phyloP scores from a whole-genome alignment of 306 rosid genomes.

The Vicia villosa region DNA sequence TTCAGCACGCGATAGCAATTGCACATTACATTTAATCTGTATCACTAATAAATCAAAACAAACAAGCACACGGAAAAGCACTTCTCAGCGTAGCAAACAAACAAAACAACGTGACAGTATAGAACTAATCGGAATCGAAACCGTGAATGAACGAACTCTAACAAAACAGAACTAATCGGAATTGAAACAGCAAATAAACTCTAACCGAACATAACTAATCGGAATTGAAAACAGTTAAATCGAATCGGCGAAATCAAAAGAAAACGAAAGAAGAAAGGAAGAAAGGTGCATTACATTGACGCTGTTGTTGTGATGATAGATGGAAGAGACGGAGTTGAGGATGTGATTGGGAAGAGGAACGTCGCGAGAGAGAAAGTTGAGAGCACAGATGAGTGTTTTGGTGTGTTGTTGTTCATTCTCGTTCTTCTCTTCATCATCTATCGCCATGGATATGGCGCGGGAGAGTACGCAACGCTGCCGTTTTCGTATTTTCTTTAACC shows the following conservation, averaged over 20 bases:
- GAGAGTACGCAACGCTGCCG: slow-evolving; percentile 33
- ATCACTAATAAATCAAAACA: neutral
- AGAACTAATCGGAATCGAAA: neutral
- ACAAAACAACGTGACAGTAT: neutral
- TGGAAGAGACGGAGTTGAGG: slow-evolving; percentile 70
- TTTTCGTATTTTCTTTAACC: slow-evolving; percentile 27
- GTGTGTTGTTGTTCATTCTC: slow-evolving; percentile 3
- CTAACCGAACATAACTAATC: neutral
- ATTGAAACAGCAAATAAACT: neutral
- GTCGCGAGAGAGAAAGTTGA: slow-evolving; percentile 87
- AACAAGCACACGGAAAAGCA: neutral
- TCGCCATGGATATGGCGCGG: slow-evolving; percentile 81
- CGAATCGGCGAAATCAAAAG: neutral
- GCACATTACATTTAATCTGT: neutral
- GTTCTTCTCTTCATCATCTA: neutral
- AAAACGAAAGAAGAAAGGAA: neutral
- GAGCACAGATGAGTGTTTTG: slow-evolving; percentile 82
- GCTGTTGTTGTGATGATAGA: slow-evolving; percentile 37
- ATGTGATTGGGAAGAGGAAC: slow-evolving; percentile 89
- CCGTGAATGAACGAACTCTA: neutral
- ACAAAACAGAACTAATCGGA: neutral
- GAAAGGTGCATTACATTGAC: slow-evolving; percentile 24
- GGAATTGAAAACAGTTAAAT: neutral
- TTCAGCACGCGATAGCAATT: slow-evolving; percentile 1
- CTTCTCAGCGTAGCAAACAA: neutral